Evolutionary conservation across 257 asterid genomes (phyloP).

Genomic region (Paulownia fortunei): DNA sequence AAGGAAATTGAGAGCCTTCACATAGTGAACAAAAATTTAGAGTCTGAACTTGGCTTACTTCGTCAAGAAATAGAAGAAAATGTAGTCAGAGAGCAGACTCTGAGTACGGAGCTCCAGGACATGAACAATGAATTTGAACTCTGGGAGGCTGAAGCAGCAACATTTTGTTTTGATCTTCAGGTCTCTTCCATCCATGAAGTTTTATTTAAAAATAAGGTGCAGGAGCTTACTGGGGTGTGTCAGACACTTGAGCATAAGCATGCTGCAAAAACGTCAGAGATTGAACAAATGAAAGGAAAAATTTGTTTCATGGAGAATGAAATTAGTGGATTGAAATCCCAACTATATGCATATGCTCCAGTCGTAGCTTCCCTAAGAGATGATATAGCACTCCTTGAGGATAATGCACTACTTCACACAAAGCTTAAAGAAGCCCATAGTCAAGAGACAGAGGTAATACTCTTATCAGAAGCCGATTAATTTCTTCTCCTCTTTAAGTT

Average conservation of each 20-base stretch:
- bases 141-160: slow-evolving; percentile 87
- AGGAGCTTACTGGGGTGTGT: slow-evolving; percentile 73
- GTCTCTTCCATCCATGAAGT: slow-evolving; percentile 71
- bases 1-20: slow-evolving; percentile 63
- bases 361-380: slow-evolving; percentile 64
- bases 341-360: slow-evolving; percentile 63
- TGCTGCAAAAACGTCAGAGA: slow-evolving; percentile 54
- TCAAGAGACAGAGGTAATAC: slow-evolving; percentile 67
- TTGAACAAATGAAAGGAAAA: slow-evolving; percentile 67
- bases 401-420: slow-evolving; percentile 56
- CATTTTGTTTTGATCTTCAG: slow-evolving; percentile 85
- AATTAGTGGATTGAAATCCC: slow-evolving; percentile 59
- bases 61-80: slow-evolving; percentile 69
- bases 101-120: slow-evolving; percentile 64
- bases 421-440: slow-evolving; percentile 41
- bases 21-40: slow-evolving; percentile 52
- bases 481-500: neutral
- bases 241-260: slow-evolving; percentile 50
- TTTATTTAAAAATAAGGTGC: slow-evolving; percentile 70
- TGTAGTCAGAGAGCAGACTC: slow-evolving; percentile 53
- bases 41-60: slow-evolving; percentile 58
- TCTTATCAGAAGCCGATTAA: neutral
- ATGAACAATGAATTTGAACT: slow-evolving; percentile 66
- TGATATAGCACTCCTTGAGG: slow-evolving; percentile 72
- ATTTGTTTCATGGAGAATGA: slow-evolving; percentile 63